phyloP scores from a whole-genome alignment of 208 protist species.

The Leishmania braziliensis region DNA sequence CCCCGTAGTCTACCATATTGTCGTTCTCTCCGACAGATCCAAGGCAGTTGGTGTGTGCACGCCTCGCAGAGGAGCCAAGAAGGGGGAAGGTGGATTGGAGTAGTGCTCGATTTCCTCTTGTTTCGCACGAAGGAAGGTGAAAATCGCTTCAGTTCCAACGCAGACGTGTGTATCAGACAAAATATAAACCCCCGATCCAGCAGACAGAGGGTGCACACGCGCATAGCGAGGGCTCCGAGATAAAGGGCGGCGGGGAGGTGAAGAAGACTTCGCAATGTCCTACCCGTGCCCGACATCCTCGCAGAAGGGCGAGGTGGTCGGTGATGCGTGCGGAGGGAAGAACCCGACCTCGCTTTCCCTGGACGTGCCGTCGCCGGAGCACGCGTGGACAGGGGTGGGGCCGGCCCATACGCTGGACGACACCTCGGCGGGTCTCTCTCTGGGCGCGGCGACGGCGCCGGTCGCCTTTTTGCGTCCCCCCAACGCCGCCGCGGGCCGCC shows the following conservation, averaged over 20 bases:
- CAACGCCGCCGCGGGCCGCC: background rate
- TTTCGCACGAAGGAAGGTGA: background rate
- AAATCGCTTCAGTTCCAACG: background rate
- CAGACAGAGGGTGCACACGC: background rate
- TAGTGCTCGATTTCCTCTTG: background rate
- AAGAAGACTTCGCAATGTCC: background rate
- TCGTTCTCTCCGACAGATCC: no score
- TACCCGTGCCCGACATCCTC: background rate
- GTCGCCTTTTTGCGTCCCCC: conserved; percentile 18
- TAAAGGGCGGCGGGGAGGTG: background rate
- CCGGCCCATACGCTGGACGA: conserved; percentile 1
- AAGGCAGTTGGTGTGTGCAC: no score
- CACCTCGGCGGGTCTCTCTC: background rate
- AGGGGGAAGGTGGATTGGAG: background rate
- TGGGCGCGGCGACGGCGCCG: background rate
- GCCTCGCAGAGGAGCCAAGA: background rate
- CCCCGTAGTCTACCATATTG: no score
- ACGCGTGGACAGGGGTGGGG: conserved; percentile 8
- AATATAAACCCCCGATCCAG: background rate
- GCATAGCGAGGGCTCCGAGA: background rate
- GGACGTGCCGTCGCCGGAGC: conserved; percentile 26
- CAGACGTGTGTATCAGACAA: background rate
- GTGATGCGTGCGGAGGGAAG: background rate
- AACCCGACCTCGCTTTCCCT: conserved; percentile 2
- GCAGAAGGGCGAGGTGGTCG: conserved; percentile 1